phyloP scores from a whole-genome alignment of 2,329 filamentous ascomycete genomes.

The Clonostachys byssicola region DNA sequence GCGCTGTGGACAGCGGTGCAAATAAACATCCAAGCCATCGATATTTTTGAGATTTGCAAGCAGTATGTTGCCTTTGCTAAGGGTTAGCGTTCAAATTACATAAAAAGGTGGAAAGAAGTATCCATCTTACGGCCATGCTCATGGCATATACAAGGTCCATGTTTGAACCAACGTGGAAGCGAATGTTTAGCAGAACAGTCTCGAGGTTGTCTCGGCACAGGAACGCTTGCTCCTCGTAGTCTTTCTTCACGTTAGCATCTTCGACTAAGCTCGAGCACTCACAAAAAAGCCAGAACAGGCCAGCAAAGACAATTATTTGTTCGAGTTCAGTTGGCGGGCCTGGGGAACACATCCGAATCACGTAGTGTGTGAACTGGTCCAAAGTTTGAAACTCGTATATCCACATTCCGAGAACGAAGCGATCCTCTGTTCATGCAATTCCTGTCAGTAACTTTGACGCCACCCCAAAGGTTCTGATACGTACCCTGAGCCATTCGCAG shows the following conservation, averaged over 20 bases:
- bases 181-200: constrained; percentile 9
- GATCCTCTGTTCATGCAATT: no score
- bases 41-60: background rate
- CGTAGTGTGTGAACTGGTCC: background rate
- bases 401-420: background rate
- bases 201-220: constrained; percentile 11
- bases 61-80: background rate
- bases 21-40: background rate
- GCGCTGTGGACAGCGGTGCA: background rate
- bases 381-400: background rate
- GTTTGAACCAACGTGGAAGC: constrained; percentile 8
- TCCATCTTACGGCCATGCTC: background rate
- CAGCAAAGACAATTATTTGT: constrained; percentile 9
- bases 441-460: no score
- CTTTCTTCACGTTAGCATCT: background rate
- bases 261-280: constrained; percentile 7
- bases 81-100: background rate
- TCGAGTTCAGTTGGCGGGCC: constrained; percentile 7
- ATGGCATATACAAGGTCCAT: constrained; percentile 7
- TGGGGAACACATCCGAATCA: constrained; percentile 8
- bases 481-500: background rate
- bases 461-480: background rate
- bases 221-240: constrained; percentile 6
- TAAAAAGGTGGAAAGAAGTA: background rate
- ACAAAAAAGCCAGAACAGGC: constrained; percentile 10